phyloP scores from a whole-genome alignment of 2,329 filamentous ascomycete species.

The Arthrobotrys sinensis region DNA sequence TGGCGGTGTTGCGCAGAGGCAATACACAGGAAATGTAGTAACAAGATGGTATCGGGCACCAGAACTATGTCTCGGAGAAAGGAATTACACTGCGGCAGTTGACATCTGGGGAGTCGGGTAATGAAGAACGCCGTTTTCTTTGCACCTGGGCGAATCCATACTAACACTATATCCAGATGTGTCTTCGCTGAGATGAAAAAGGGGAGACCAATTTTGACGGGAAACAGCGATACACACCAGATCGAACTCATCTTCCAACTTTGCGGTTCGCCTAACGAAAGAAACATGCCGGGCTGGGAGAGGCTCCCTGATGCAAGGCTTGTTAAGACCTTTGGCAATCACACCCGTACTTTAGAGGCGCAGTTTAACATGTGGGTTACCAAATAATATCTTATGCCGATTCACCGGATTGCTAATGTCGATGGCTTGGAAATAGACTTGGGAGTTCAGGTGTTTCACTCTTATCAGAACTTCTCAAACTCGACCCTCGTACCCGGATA shows the following conservation, averaged over 20 bases:
- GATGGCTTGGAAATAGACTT: conserved; percentile 65
- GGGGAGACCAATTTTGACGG: conserved; percentile 90
- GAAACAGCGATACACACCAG: conserved; percentile 89
- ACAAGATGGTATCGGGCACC: conserved; percentile 97
- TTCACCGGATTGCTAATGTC: conserved; percentile 26
- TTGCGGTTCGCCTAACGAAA: conserved; percentile 88
- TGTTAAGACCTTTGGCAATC: conserved; percentile 75
- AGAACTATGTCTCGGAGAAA: conserved; percentile 88
- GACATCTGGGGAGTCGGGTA: conserved; percentile 98
- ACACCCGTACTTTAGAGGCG: conserved; percentile 77
- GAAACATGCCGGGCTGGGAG: conserved; percentile 93
- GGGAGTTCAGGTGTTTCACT: conserved; percentile 82
- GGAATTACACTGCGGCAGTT: conserved; percentile 95
- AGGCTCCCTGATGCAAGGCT: conserved; percentile 84
- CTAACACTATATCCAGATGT: conserved; percentile 73
- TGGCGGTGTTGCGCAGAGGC: conserved; percentile 85
- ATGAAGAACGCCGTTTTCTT: conserved; percentile 65
- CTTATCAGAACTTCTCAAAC: conserved; percentile 83
- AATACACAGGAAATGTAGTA: conserved; percentile 97
- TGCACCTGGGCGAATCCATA: conserved; percentile 30
- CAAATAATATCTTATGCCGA: background rate
- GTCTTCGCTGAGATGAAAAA: conserved; percentile 98
- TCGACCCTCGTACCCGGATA: conserved; percentile 89
- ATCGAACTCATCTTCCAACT: conserved; percentile 94
- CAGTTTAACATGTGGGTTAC: conserved; percentile 79